phyloP scores from a whole-genome alignment of 225 moss, liverwort and hornwort species.

The Marchantia polymorpha region DNA sequence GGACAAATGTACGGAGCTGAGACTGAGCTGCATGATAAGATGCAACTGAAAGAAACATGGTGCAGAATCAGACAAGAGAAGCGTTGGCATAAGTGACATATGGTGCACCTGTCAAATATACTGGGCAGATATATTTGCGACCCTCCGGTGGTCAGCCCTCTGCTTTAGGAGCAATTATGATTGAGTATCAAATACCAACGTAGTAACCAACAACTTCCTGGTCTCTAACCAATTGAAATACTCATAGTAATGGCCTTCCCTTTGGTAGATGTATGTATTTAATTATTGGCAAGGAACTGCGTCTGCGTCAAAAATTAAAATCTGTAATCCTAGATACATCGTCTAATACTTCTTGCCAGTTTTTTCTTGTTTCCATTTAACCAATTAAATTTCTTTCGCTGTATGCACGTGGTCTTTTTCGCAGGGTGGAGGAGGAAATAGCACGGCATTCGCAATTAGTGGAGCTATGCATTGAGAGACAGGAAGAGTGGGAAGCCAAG shows the following conservation, averaged over 20 bases:
- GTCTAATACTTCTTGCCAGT: neutral
- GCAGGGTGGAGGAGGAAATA: conserved; percentile 43
- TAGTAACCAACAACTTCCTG: neutral
- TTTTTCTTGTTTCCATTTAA: neutral
- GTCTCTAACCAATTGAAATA: neutral
- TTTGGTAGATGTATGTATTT: neutral
- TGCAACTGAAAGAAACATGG: conserved; percentile 12
- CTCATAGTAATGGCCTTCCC: neutral
- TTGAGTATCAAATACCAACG: neutral
- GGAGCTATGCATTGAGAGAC: conserved; percentile 44
- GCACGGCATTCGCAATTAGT: conserved; percentile 34
- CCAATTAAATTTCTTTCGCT: neutral
- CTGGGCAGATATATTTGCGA: neutral
- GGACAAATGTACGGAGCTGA: neutral
- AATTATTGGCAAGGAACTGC: neutral
- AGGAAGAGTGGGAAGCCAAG: conserved; percentile 40
- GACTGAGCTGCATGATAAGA: conserved; percentile 2
- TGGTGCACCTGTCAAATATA: neutral
- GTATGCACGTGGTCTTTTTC: neutral
- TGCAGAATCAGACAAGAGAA: conserved; percentile 3
- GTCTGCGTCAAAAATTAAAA: neutral
- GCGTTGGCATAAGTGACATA: neutral
- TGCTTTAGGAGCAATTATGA: neutral
- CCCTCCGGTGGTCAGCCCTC: neutral
- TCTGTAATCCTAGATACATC: too few relatives aligned